A percentile compares a stretch with the other conserved stretches of the same genome.
Conservation (phyloP, 805 yeast species). For the Scheffersomyces lignosus region DNA sequence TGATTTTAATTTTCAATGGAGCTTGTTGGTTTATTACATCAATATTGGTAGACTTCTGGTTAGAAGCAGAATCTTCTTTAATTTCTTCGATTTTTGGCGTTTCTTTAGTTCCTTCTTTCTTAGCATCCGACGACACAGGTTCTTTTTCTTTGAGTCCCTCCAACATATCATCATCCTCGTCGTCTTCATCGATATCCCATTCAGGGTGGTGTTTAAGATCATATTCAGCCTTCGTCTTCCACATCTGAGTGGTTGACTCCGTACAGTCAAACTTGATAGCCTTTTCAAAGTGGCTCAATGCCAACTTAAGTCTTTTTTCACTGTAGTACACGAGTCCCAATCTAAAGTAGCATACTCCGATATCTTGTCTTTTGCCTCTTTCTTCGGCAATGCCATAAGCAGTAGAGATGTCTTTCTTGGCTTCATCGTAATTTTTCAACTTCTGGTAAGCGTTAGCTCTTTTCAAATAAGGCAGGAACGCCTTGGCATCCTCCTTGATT, state of each 20-base stretch:
- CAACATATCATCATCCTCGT: slow-evolving; percentile 2
- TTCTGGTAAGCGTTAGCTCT: slow-evolving; percentile 52
- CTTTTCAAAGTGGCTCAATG: slow-evolving; percentile 41
- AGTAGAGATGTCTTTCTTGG: slow-evolving; percentile 45
- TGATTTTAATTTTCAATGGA: slow-evolving; percentile 35
- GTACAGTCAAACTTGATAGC: slow-evolving; percentile 43
- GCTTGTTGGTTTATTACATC: slow-evolving; percentile 39
- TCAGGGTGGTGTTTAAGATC: slow-evolving; percentile 28
- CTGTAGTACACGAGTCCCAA: slow-evolving; percentile 47
- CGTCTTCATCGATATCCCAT: slow-evolving; percentile 6
- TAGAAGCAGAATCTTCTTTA: not conserved
- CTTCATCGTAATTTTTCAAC: slow-evolving; percentile 45
- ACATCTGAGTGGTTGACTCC: slow-evolving; percentile 50
- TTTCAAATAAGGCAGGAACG: slow-evolving; percentile 49
- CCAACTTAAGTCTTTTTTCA: slow-evolving; percentile 39
- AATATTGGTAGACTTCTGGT: slow-evolving; percentile 22
- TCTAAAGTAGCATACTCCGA: slow-evolving; percentile 50
- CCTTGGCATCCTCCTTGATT: slow-evolving; percentile 41
- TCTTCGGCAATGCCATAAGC: slow-evolving; percentile 48
- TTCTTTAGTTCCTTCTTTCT: slow-evolving; percentile 1
- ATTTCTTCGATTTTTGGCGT: not conserved
- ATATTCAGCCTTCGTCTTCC: slow-evolving; percentile 41
- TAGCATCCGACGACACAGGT: not conserved
- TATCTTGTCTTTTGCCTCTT: slow-evolving; percentile 46
- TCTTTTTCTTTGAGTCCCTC: slow-evolving; percentile 3